phyloP scores from a whole-genome alignment of 2,329 filamentous ascomycete species.

The Penicillium italicum region DNA sequence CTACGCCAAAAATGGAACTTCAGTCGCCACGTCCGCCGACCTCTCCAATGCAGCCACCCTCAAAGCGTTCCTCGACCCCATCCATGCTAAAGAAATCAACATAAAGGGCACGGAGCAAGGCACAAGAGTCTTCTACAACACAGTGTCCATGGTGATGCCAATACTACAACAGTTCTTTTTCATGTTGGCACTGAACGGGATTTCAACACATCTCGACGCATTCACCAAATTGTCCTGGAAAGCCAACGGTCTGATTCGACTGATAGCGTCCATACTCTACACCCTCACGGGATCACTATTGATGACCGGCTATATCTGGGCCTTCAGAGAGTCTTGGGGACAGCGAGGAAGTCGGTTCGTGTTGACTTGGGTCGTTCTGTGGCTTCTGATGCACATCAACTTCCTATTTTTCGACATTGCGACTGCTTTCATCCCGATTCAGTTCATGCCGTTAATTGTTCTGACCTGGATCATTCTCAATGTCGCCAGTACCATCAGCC shows the following conservation, averaged over 20 bases:
- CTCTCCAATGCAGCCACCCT: not conserved
- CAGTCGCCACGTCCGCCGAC: not conserved
- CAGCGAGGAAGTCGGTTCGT: slow-evolving; percentile 33
- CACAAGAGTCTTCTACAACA: slow-evolving; percentile 40
- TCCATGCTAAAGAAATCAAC: slow-evolving; percentile 22
- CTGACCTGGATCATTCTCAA: slow-evolving; percentile 42
- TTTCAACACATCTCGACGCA: slow-evolving; percentile 28
- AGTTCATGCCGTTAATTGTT: slow-evolving; percentile 41
- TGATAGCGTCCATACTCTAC: not conserved
- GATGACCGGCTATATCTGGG: slow-evolving; percentile 6
- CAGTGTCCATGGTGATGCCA: slow-evolving; percentile 40
- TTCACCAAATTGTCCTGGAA: slow-evolving; percentile 1
- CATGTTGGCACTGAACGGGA: slow-evolving; percentile 43
- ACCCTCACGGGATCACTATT: not conserved
- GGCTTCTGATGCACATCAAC: slow-evolving; percentile 42
- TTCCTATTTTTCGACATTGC: slow-evolving; percentile 40
- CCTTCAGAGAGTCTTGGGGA: not conserved
- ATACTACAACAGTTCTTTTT: slow-evolving; percentile 47
- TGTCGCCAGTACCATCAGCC: slow-evolving; percentile 38
- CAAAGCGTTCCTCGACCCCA: not conserved
- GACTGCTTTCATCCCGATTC: slow-evolving; percentile 35
- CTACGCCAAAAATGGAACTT: slow-evolving; percentile 1
- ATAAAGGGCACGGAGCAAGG: slow-evolving; percentile 39
- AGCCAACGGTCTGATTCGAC: not conserved
- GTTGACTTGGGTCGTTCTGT: slow-evolving; percentile 40